phyloP scores from a whole-genome alignment of 148 eudicot genomes.

The Fallopia convolvulus region DNA sequence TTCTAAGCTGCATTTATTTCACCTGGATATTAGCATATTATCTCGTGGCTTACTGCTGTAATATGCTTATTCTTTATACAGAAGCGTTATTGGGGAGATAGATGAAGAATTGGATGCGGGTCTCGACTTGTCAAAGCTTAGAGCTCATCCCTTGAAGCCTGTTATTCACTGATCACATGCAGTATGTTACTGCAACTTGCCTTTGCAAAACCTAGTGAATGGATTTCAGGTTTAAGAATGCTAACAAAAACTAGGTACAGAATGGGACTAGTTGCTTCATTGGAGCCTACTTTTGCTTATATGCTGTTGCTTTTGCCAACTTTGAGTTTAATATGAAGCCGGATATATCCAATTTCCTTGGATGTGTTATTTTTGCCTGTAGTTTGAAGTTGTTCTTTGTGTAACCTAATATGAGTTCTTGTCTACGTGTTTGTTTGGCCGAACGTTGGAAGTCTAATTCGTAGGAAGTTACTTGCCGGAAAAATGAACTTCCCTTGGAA shows the following conservation, averaged over 20 bases:
- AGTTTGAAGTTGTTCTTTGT: not conserved
- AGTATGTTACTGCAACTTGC: constrained; percentile 2
- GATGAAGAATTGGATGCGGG: constrained; percentile 83
- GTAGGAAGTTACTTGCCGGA: no score
- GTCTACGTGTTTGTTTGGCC: not conserved
- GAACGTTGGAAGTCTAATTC: no score
- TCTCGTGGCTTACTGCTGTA: not conserved
- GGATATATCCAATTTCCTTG: not conserved
- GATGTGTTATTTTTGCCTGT: not conserved
- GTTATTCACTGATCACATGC: constrained; percentile 48
- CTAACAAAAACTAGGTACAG: not conserved
- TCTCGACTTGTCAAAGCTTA: constrained; percentile 55
- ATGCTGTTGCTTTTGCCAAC: constrained; percentile 17
- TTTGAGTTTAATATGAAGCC: constrained; percentile 5
- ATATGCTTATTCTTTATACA: constrained; percentile 20
- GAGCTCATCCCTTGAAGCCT: constrained; percentile 81
- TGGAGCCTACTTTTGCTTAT: not conserved
- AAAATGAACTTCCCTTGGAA: no score
- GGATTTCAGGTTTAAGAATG: constrained; percentile 5
- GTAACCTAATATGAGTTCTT: not conserved
- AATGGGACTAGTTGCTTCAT: not conserved
- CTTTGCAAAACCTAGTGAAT: not conserved
- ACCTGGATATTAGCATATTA: not conserved
- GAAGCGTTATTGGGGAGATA: constrained; percentile 84
- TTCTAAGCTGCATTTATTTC: not conserved